These are phyloP conservation scores for Podospora didyma DNA, from an alignment of 495 filamentous ascomycete genomes.

Conservation along the genomic window DNA sequence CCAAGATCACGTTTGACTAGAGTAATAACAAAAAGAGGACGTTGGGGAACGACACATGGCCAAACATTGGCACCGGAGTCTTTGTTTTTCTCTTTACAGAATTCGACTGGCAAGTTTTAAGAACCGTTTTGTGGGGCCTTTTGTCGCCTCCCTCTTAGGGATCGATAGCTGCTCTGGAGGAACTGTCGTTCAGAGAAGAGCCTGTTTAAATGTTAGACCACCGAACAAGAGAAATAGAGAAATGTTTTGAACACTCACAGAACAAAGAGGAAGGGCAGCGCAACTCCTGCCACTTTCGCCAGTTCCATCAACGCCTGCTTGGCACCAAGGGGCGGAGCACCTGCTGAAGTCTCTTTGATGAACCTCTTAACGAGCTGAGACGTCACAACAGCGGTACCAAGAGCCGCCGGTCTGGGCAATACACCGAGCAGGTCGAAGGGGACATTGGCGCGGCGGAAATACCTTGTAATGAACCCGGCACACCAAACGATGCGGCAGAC, in stretches of 20 bases:
- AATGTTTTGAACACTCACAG: slow-evolving; percentile 60
- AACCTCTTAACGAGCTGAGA: slow-evolving; percentile 17
- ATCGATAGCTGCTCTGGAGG: slow-evolving; percentile 45
- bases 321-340: slow-evolving; percentile 3
- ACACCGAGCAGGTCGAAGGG: slow-evolving; percentile 25
- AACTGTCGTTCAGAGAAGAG: slow-evolving; percentile 58
- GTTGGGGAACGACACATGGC: not conserved
- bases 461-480: slow-evolving; percentile 60
- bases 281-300: slow-evolving; percentile 46
- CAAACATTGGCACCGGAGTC: not conserved
- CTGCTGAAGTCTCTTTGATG: slow-evolving; percentile 24
- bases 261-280: slow-evolving; percentile 48
- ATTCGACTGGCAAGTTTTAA: not conserved
- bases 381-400: slow-evolving; percentile 21
- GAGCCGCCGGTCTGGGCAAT: slow-evolving; percentile 21
- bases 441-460: slow-evolving; percentile 46
- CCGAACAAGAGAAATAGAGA: not conserved
- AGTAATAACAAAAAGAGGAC: not conserved
- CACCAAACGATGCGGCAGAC: slow-evolving; percentile 77
- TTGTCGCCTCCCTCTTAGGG: slow-evolving; percentile 29
- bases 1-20: slow-evolving; percentile 87
- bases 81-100: not conserved
- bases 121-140: slow-evolving; percentile 2
- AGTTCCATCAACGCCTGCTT: slow-evolving; percentile 41
- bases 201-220: slow-evolving; percentile 35